phyloP scores from a whole-genome alignment of 2,329 filamentous ascomycete genomes.

The Ceratocystis destructans region DNA sequence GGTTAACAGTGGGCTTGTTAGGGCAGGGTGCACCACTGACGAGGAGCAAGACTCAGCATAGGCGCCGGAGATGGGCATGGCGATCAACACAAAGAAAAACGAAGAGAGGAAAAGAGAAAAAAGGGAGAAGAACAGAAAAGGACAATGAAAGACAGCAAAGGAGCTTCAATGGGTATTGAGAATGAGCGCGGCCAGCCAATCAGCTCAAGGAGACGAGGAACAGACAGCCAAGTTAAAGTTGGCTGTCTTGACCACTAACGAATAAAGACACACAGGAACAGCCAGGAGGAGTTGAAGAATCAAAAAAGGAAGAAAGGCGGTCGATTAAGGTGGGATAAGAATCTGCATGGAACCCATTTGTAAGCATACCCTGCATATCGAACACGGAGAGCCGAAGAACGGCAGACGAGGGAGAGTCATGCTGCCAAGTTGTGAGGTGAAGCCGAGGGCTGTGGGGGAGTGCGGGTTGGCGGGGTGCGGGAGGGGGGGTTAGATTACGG shows the following conservation, averaged over 20 bases:
- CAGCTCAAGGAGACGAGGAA: background rate
- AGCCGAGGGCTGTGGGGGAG: background rate
- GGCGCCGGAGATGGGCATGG: background rate
- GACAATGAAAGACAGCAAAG: background rate
- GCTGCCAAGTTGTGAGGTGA: background rate
- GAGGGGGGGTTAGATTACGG: background rate
- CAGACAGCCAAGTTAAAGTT: too few relatives aligned
- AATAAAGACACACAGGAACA: background rate
- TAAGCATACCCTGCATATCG: background rate
- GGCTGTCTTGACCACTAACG: too few relatives aligned
- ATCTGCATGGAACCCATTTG: background rate
- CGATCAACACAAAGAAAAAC: conserved; percentile 16
- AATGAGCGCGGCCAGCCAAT: conserved; percentile 8
- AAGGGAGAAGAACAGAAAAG: conserved; percentile 15
- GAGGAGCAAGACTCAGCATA: background rate
- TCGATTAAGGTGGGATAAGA: background rate
- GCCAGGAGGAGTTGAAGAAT: background rate
- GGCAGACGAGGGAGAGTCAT: background rate
- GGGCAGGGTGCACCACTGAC: conserved; percentile 31
- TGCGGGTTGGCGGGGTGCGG: background rate
- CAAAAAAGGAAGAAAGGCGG: background rate
- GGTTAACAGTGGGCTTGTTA: conserved; percentile 28
- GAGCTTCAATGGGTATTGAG: background rate
- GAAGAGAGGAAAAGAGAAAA: conserved; percentile 5
- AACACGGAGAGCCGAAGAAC: background rate